Evolutionary conservation across 2,329 filamentous ascomycete genomes (phyloP).

Genomic region (Salinomyces thailandicus): DNA sequence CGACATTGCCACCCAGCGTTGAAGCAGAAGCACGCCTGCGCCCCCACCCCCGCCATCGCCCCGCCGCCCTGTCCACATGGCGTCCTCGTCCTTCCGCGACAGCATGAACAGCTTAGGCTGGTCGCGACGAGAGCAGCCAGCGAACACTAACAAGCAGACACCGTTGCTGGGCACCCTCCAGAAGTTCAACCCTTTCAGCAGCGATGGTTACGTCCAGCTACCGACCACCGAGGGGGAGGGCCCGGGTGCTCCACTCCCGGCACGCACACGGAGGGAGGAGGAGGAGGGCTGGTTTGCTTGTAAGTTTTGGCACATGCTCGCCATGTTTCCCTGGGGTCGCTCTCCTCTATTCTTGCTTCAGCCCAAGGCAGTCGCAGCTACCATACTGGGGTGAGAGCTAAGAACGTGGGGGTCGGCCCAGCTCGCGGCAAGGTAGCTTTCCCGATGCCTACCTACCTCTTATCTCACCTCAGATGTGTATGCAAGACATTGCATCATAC

Average conservation of each 20-base stretch:
- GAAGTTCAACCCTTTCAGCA: constrained; percentile 77
- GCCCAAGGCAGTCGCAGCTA: too few species aligned
- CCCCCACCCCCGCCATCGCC: constrained; percentile 5
- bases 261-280: constrained; percentile 75
- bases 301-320: constrained; percentile 65
- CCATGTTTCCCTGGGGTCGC: background rate
- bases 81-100: constrained; percentile 80
- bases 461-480: too few species aligned
- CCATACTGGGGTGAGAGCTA: too few species aligned
- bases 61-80: constrained; percentile 46
- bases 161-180: constrained; percentile 70
- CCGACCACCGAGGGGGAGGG: constrained; percentile 68
- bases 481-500: constrained; percentile 18
- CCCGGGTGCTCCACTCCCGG: constrained; percentile 74
- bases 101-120: constrained; percentile 92
- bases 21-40: too few species aligned
- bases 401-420: constrained; percentile 10
- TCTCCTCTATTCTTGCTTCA: constrained; percentile 8
- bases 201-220: constrained; percentile 78
- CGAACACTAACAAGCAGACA: constrained; percentile 66
- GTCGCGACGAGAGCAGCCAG: constrained; percentile 72
- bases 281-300: constrained; percentile 91
- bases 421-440: too few species aligned
- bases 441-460: too few species aligned
- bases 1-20: constrained; percentile 1